Conservation (phyloP, 179 eudicot species). For the Pouteria campechiana region DNA sequence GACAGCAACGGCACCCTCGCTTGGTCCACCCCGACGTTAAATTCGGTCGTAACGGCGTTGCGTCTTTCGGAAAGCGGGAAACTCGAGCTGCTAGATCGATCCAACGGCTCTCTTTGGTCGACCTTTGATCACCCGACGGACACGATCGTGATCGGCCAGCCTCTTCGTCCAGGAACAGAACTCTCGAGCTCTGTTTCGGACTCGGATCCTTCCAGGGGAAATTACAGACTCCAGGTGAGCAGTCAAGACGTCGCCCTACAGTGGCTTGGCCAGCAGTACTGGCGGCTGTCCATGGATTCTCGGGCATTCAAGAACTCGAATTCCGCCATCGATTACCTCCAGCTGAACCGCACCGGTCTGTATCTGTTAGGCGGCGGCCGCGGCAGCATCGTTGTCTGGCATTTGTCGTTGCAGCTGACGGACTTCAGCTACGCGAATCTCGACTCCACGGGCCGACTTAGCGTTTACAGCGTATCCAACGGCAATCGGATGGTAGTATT, state of each 20-base stretch:
- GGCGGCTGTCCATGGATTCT: slow-evolving; percentile 59
- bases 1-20: slow-evolving; percentile 27
- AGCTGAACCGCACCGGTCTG: slow-evolving; percentile 40
- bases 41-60: slow-evolving; percentile 25
- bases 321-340: slow-evolving; percentile 28
- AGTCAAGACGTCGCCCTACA: slow-evolving; percentile 37
- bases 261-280: slow-evolving; percentile 49
- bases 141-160: slow-evolving; percentile 56
- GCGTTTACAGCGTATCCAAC: slow-evolving; percentile 27
- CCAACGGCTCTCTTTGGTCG: slow-evolving; percentile 49
- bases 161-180: slow-evolving; percentile 19
- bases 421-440: slow-evolving; percentile 40
- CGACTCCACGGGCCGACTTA: slow-evolving; percentile 39
- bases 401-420: slow-evolving; percentile 21
- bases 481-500: slow-evolving; percentile 17
- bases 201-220: slow-evolving; percentile 34
- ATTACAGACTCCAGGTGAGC: slow-evolving; percentile 34
- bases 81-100: slow-evolving; percentile 40
- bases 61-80: slow-evolving; percentile 52
- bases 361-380: slow-evolving; percentile 25
- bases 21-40: slow-evolving; percentile 60
- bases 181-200: slow-evolving; percentile 30
- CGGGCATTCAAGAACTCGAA: slow-evolving; percentile 27
- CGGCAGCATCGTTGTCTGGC: slow-evolving; percentile 29
- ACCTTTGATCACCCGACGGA: slow-evolving; percentile 61